These are phyloP conservation scores for Hypoxylon trugodes DNA, from an alignment of 495 filamentous ascomycete genomes.

Conservation along the genomic window DNA sequence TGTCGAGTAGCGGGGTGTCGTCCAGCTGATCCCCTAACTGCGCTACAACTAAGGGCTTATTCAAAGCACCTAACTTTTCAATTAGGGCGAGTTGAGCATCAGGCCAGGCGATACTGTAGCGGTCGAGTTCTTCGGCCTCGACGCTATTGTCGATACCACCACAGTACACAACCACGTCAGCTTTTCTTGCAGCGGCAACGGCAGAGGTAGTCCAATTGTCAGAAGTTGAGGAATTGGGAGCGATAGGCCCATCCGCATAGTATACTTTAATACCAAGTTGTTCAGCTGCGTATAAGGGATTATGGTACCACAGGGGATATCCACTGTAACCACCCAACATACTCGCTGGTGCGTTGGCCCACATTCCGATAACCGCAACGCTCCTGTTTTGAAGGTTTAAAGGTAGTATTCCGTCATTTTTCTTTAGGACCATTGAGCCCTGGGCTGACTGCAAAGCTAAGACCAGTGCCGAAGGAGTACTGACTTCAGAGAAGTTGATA, in stretches of 20 bases:
- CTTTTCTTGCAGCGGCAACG: too few relatives aligned
- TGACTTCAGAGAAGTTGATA: neutral
- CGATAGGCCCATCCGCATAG: too few relatives aligned
- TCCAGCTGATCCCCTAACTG: constrained; percentile 4
- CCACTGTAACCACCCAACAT: too few relatives aligned
- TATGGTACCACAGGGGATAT: too few relatives aligned
- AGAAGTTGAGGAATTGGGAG: too few relatives aligned
- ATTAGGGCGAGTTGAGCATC: neutral
- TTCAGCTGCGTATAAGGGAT: too few relatives aligned
- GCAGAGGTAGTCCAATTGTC: too few relatives aligned
- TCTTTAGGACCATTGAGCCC: neutral
- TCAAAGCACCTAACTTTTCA: neutral
- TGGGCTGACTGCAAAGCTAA: neutral
- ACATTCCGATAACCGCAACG: neutral
- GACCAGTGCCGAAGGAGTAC: neutral
- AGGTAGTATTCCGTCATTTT: neutral
- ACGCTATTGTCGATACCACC: neutral
- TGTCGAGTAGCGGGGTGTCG: neutral
- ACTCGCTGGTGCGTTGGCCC: neutral
- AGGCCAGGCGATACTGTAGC: neutral
- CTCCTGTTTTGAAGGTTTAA: neutral
- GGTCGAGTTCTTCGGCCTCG: neutral
- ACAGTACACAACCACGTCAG: neutral
- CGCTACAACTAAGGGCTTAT: neutral
- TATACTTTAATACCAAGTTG: too few relatives aligned